A percentile compares a stretch with the other conserved stretches of the same genome.
Evolutionary conservation across 2,329 filamentous ascomycete species (phyloP).

Genomic region (Talaromyces piceae): DNA sequence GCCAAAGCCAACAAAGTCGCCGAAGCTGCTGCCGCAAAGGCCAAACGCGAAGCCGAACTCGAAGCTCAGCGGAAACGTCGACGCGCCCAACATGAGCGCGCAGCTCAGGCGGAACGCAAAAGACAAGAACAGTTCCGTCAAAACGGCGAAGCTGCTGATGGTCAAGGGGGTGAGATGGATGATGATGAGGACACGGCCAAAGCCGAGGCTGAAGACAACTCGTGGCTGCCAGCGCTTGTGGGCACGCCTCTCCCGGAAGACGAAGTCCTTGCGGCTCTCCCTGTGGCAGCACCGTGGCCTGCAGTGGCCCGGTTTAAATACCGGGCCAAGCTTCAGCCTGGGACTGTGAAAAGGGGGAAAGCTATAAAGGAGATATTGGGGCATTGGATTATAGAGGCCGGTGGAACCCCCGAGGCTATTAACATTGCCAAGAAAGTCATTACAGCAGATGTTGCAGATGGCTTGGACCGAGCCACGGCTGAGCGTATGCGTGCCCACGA

Average conservation of each 20-base stretch:
- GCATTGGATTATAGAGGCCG: conserved; percentile 63
- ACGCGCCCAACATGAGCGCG: conserved; percentile 68
- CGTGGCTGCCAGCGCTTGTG: conserved; percentile 60
- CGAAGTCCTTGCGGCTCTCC: conserved; percentile 57
- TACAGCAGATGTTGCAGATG: conserved; percentile 11
- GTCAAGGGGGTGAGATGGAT: conserved; percentile 39
- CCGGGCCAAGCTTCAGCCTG: conserved; percentile 90
- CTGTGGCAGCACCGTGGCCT: conserved; percentile 58
- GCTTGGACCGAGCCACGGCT: conserved; percentile 43
- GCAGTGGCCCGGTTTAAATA: conserved; percentile 69
- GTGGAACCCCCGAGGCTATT: conserved; percentile 16
- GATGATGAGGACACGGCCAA: conserved; percentile 48
- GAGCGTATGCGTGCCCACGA: conserved; percentile 82
- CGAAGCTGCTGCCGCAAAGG: conserved; percentile 51
- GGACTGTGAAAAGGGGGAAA: conserved; percentile 85
- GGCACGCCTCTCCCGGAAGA: conserved; percentile 74
- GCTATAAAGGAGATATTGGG: conserved; percentile 85
- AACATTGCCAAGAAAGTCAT: conserved; percentile 36
- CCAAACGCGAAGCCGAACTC: conserved; percentile 62
- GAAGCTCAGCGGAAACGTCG: conserved; percentile 67
- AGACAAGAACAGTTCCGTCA: conserved; percentile 69
- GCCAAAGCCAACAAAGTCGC: conserved; percentile 57
- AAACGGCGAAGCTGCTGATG: conserved; percentile 49
- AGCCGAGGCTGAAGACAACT: conserved; percentile 41
- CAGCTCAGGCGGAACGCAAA: conserved; percentile 55